Conservation (phyloP, 2,329 filamentous ascomycete species). For the Fusarium equiseti region DNA sequence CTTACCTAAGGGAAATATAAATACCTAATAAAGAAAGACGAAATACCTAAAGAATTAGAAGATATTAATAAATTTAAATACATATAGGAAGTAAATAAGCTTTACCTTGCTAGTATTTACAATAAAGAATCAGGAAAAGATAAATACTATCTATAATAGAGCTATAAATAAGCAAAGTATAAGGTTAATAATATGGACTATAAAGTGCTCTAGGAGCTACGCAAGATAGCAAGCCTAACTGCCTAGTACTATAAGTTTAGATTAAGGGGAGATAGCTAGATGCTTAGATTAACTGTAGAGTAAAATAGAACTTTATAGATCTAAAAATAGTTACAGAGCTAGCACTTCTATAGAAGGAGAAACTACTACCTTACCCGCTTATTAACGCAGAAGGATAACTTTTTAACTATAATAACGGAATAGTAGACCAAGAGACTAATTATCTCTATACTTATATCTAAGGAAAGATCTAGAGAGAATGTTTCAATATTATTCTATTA, state of each 20-base stretch:
- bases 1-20: no score
- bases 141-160: not conserved
- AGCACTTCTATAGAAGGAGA: not conserved
- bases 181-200: no score
- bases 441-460: not conserved
- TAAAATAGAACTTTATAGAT: not conserved
- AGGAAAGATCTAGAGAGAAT: no score
- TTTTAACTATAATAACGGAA: not conserved
- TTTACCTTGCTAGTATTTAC: not conserved
- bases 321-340: not conserved
- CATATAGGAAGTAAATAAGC: no score
- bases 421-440: not conserved
- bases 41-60: no score
- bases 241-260: not conserved
- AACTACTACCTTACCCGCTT: not conserved
- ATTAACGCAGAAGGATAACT: not conserved
- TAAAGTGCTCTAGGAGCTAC: no score
- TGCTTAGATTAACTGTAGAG: not conserved
- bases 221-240: not conserved
- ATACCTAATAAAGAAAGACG: no score
- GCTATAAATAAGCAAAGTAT: not conserved
- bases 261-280: not conserved
- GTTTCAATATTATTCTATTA: no score
- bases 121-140: not conserved
- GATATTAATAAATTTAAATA: no score